Base-by-base conservation (phyloP, 1,284 basidiomycete genomes). In the Malassezia yamatoensis region DNA sequence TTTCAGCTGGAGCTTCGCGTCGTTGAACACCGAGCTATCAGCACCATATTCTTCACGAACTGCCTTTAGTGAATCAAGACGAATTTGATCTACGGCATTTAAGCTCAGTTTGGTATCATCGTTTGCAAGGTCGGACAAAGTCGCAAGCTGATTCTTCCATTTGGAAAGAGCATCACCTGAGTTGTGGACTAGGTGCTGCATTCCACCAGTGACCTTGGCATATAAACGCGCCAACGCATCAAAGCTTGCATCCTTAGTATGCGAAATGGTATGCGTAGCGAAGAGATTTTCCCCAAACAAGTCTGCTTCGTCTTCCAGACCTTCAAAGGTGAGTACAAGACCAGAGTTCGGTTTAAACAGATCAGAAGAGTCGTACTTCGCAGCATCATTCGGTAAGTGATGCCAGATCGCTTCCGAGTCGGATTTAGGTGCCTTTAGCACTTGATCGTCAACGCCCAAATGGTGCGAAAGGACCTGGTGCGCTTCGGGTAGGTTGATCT, bases 401-500 rank as follows among this genome's bases (percentile, higher is more conserved):
- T 58, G 50, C 55, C 55, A 58, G 7, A 58, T 12, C n/a, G 47
- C 7, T 4, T 41, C 34, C 7, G 29, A n/a, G 10, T 32, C 38
- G 6, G 38, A 20, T 33, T 15, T n/a, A 21, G 32, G 40, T 39
- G 29, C 5, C 6, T 39, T 20, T 6, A 39, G 8, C n/a, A 39
- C 38, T n/a, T 20, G 38, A 39, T 38, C 24, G 15, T 41, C 20
- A 18, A 49, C n/a, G n/a, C 42, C 40, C 18, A 58, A 20, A 38
- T 58, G 55, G 36, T 58, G 50, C 41, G 55, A 20, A 8, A 57
- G 44, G n/a, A 57, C 49, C 15, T 29, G 32, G 43, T 57, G 49
- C 7, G 34, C 44, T 15, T 58, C 55, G 9, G 41, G 34, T 8
- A 36, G 6, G n/a, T 32, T 8, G n/a, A 53, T 53, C 15, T 16